A percentile compares a stretch with the other conserved stretches of the same genome.
These are phyloP conservation scores for Carpinus fangiana DNA, from an alignment of 306 rosid species.

Conservation along the genomic window DNA sequence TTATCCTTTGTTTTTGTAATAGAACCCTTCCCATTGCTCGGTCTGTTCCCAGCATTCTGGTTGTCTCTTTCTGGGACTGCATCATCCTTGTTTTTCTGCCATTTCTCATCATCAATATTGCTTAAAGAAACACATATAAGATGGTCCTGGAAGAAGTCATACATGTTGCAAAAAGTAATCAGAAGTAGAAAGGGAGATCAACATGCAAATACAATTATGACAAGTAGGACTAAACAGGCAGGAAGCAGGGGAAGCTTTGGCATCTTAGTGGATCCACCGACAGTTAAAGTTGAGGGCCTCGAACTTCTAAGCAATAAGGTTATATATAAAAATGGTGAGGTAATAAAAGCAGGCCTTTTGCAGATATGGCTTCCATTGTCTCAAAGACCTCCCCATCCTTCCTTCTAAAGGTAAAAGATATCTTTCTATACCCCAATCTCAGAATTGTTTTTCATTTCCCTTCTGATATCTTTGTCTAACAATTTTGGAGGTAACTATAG, in stretches of 20 bases:
- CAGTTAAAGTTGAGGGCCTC: no score
- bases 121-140: not conserved
- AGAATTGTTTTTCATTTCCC: not conserved
- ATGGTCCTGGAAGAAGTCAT: conserved; percentile 41
- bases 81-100: conserved; percentile 20
- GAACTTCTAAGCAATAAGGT: no score
- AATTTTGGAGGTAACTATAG: not conserved
- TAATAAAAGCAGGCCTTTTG: not conserved
- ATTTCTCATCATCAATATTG: conserved; percentile 20
- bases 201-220: not conserved
- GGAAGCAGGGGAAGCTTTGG: not conserved
- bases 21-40: not conserved
- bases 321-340: not conserved
- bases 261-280: not conserved
- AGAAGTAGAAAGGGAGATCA: not conserved
- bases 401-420: not conserved
- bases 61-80: conserved; percentile 15
- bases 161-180: conserved; percentile 21
- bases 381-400: not conserved
- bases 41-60: conserved; percentile 8
- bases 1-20: conserved; percentile 22
- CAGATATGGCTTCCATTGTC: not conserved
- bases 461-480: not conserved
- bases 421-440: not conserved
- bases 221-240: not conserved